Evolutionary conservation across 768 basidiomycete genomes (phyloP), one percentile per base, ranked within the genome.

Genomic region (Daedalea quercina): DNA sequence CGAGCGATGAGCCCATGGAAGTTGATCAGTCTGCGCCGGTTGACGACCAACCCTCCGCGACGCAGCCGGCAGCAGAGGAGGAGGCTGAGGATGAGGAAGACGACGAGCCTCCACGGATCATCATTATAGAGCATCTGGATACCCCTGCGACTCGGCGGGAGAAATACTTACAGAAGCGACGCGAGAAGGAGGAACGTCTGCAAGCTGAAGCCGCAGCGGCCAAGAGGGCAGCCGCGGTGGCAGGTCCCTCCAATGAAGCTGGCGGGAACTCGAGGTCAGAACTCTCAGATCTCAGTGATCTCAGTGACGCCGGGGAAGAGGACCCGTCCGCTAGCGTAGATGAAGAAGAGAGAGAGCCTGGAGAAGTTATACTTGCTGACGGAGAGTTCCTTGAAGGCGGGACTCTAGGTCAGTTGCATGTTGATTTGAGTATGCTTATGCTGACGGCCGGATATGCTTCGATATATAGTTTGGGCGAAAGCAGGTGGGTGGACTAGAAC

Each of bases 391-490:
- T 81, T 11, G 75, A 78, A 53, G 70, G 71, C 20, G 85, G 87
- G 15, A 88, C 84, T 4, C 74, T 88, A 23, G 87, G 87, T 90
- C 58, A 35, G 74, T 70, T 54, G 42, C 26, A 34, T 33, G 43
- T 48, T n/a, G n/a, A 22, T 35, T 34, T 31, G n/a, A n/a, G n/a
- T n/a, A n/a, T n/a, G 28, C 28, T 11, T 31, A 11, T 31, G 28
- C 28, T 31, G 11, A 31, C 28, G 11, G 1, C 51, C 9, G 22
- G 17, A 19, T 47, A 43, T 15, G 50, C 19, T 49, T 35, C 43
- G 12, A 17, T 55, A 52, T 52, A 19, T 49, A 90, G 92, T 94
- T 0, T 94, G 92, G 91, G 90, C 87, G 0, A 93, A 92, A 75
- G 71, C 79, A 51, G 73, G 85, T 85, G 58, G 55, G 81, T 68